A percentile compares a stretch with the other conserved stretches of the same genome.
These are phyloP conservation scores for Pyrus communis DNA, from an alignment of 306 rosid genomes.

Conservation along the genomic window DNA sequence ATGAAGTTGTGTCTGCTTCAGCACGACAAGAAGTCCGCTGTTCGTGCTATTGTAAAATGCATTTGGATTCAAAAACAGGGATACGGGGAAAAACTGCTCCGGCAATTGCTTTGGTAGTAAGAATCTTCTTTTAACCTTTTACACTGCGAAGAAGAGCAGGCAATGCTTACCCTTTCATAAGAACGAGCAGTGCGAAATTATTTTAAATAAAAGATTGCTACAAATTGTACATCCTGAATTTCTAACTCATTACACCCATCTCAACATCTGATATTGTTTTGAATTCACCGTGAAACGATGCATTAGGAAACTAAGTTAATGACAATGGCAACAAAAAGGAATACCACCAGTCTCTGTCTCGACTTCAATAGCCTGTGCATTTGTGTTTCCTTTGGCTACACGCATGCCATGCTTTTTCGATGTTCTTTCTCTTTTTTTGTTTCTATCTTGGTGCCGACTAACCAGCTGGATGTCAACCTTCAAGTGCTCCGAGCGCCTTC, in stretches of 20 bases:
- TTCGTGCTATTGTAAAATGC: neutral
- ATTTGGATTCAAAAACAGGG: neutral
- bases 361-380: neutral
- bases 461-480: slow-evolving; percentile 31
- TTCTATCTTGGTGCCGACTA: neutral
- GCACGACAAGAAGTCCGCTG: neutral
- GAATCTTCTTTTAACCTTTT: neutral
- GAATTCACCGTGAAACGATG: neutral
- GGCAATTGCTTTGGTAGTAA: neutral
- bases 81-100: neutral
- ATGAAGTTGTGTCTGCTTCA: neutral
- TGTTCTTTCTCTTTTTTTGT: neutral
- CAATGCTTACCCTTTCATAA: neutral
- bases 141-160: neutral
- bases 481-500: slow-evolving; percentile 89
- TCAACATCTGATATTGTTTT: neutral
- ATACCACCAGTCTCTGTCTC: neutral
- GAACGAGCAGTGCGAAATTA: neutral
- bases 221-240: slow-evolving; percentile 7
- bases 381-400: neutral
- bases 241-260: neutral
- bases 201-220: neutral
- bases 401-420: neutral
- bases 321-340: neutral
- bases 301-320: neutral